Evolutionary conservation across 805 yeast species (phyloP), one percentile per base, ranked within the genome.

Genomic region (Yarrowia bubula): DNA sequence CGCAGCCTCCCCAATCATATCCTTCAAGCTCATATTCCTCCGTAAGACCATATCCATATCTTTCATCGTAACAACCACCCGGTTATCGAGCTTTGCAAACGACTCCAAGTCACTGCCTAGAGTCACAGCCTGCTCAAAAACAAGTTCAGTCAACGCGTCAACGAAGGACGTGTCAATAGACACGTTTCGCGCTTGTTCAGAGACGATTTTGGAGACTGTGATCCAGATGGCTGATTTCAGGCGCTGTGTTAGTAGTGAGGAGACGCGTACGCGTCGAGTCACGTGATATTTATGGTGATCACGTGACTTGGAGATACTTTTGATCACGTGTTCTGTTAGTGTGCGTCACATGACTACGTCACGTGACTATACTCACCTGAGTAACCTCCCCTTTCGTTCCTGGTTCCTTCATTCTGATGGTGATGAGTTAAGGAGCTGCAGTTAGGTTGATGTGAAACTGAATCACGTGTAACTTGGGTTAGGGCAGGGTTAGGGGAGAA

Each of bases 121-220:
- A 70, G 18, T 66, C 69, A 75, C 66, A 10, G 71, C 68, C 55
- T 74, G 77, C 8, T 69, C 66, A 53, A 69, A 74, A 5, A 74
- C 75, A 31, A 74, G 67, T 15, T 75, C 75, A 2, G 77, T 69
- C 38, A 74, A 62, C 6, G 74, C 70, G 17, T 76, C 75, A 1
- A 70, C 69, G 53, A 72, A 74, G 51, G 75, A 73, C 8, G 75
- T 73, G 10, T 76, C 72, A 11, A 71, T 72, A 8, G 68, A 65
- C 13, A 65, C 66, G 17, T 41, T 48, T 8, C 58, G 47, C 46
- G 74, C 67, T 42, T 74, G 74, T 46, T 74, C 75, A 1, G 71
- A 70, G 3, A 72, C 74, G 9, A 74, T 73, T 38, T 69, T 66
- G 22, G 69, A 69, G 9, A 74, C 77, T 13, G 72, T 68, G 43